A percentile compares a stretch with the other conserved stretches of the same genome.
phyloP scores from a whole-genome alignment of 352 stramenopile species.

The Phytophthora syringae region DNA sequence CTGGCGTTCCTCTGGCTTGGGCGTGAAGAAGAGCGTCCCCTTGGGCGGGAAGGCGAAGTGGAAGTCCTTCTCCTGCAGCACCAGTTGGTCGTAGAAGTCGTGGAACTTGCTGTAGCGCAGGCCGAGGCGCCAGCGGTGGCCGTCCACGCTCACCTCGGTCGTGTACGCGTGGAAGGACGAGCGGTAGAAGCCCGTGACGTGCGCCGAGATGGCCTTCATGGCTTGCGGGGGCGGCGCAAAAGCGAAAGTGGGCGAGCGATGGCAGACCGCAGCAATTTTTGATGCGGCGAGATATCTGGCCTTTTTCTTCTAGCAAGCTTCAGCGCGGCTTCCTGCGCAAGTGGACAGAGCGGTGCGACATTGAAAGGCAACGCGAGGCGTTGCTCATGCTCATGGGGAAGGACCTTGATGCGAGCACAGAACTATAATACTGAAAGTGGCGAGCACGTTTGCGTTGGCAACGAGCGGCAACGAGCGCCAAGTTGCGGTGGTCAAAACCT shows the following conservation, averaged over 20 bases:
- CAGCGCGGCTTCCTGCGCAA: conserved; percentile 1
- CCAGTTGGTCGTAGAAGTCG: conserved; percentile 60
- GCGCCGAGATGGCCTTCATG: conserved; percentile 46
- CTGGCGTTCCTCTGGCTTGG: conserved; percentile 61
- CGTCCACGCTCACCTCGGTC: conserved; percentile 52
- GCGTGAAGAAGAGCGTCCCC: conserved; percentile 68
- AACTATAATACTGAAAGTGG: not conserved
- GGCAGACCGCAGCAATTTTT: conserved; percentile 21
- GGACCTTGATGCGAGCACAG: too few species aligned
- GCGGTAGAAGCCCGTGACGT: conserved; percentile 55
- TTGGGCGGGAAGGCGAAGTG: conserved; percentile 71
- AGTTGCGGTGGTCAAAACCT: too few species aligned
- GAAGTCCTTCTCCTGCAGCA: conserved; percentile 47
- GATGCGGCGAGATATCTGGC: conserved; percentile 14
- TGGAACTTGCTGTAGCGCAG: conserved; percentile 79
- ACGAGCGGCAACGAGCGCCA: too few species aligned
- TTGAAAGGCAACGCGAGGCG: conserved; percentile 6
- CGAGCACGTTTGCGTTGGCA: not conserved
- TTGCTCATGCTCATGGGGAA: conserved; percentile 1
- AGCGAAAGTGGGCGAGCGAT: conserved; percentile 25
- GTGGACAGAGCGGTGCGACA: conserved; percentile 16
- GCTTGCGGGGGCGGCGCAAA: conserved; percentile 12
- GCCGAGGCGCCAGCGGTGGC: conserved; percentile 49
- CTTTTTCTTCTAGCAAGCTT: conserved; percentile 31
- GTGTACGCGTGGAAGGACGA: conserved; percentile 64